These are phyloP conservation scores for Harringtonia lauricola DNA, from an alignment of 2,329 filamentous ascomycete genomes.

Conservation along the genomic window DNA sequence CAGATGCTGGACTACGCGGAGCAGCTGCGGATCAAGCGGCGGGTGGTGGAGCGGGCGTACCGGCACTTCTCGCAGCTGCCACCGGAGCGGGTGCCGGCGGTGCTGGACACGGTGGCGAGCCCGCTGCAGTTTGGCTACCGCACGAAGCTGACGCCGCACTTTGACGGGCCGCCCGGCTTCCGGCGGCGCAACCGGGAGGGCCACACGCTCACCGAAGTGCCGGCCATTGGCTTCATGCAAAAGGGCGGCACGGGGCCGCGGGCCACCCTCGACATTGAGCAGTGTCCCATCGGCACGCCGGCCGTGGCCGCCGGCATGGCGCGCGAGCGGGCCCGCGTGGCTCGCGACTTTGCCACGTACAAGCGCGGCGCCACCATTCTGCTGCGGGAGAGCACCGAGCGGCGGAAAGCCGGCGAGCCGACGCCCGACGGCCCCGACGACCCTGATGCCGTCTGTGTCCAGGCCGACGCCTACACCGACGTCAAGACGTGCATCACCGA, in stretches of 20 bases:
- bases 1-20: conserved; percentile 89
- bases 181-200: conserved; percentile 36
- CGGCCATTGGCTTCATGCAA: conserved; percentile 79
- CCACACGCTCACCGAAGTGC: conserved; percentile 46
- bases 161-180: conserved; percentile 57
- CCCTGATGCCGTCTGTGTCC: conserved; percentile 37
- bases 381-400: conserved; percentile 71
- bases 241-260: conserved; percentile 56
- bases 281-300: conserved; percentile 89
- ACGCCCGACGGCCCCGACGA: too few relatives aligned
- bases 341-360: conserved; percentile 59
- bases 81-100: conserved; percentile 59
- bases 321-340: conserved; percentile 67
- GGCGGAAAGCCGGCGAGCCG: conserved; percentile 33
- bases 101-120: conserved; percentile 79
- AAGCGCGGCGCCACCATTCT: conserved; percentile 77
- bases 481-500: conserved; percentile 85
- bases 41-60: conserved; percentile 84
- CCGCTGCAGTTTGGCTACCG: conserved; percentile 88
- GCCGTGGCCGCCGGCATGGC: conserved; percentile 71
- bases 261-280: conserved; percentile 84
- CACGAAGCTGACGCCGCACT: conserved; percentile 95
- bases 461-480: conserved; percentile 54
- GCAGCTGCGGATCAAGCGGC: conserved; percentile 75
- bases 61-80: conserved; percentile 79